Percentiles rank a stretch among this genome's conserved stretches.
Conservation (phyloP, 2,329 filamentous ascomycete species). For the Alternaria hordeiaustralica region DNA sequence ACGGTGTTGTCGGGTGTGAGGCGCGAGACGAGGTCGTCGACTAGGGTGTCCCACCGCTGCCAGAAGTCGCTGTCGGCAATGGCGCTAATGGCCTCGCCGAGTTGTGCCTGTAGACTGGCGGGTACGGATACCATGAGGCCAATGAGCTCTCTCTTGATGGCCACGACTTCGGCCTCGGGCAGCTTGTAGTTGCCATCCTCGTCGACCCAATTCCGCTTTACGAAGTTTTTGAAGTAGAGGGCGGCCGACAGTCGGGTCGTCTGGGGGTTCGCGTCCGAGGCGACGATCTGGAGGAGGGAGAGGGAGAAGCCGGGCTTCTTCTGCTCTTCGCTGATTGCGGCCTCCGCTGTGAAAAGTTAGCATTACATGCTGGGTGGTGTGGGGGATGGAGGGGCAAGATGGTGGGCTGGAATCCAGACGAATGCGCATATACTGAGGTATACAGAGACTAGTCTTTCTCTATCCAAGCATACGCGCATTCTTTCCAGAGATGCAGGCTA, state of each 20-base stretch:
- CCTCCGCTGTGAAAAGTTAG: slow-evolving; percentile 70
- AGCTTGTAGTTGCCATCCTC: slow-evolving; percentile 95
- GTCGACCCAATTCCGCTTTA: slow-evolving; percentile 92
- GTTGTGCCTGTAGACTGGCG: slow-evolving; percentile 84
- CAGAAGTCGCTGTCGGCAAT: slow-evolving; percentile 99
- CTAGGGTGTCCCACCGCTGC: slow-evolving; percentile 94
- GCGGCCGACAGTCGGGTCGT: slow-evolving; percentile 87
- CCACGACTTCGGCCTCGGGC: slow-evolving; percentile 77
- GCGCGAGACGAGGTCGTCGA: slow-evolving; percentile 87
- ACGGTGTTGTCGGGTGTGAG: slow-evolving; percentile 81
- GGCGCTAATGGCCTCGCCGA: slow-evolving; percentile 94
- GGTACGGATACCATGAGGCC: slow-evolving; percentile 96
- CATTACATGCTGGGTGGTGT: not conserved
- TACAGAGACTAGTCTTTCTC: not conserved
- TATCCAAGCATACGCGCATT: not conserved
- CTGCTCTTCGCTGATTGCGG: slow-evolving; percentile 78
- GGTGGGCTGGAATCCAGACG: not conserved
- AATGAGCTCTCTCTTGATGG: slow-evolving; percentile 94
- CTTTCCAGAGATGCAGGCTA: not conserved
- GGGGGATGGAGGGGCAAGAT: slow-evolving; percentile 1
- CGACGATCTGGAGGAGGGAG: slow-evolving; percentile 85
- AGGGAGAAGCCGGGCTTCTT: slow-evolving; percentile 87
- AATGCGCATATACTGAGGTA: not conserved
- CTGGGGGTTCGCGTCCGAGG: slow-evolving; percentile 71
- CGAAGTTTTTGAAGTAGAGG: slow-evolving; percentile 98